Percentiles rank a stretch among this genome's conserved stretches.
phyloP scores from a whole-genome alignment of 192 early-diverging fungal genomes.

The Fimicolochytrium jonesii region DNA sequence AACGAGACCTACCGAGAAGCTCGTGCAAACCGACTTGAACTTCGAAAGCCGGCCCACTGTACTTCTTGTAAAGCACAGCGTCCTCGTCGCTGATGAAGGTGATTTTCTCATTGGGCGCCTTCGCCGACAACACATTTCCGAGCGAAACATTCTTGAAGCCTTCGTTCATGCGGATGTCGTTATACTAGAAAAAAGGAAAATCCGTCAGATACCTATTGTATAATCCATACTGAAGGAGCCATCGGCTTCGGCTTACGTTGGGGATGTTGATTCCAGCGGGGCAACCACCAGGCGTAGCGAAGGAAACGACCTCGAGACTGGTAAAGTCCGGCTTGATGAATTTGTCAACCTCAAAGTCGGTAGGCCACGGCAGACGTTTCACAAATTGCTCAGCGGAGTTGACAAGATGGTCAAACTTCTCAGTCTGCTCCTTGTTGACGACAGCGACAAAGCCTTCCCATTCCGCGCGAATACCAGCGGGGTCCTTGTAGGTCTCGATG shows the following conservation, averaged over 20 bases:
- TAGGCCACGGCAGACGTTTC: constrained; percentile 46
- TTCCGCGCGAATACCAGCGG: constrained; percentile 57
- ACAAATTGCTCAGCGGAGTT: constrained; percentile 46
- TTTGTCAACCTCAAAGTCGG: constrained; percentile 50
- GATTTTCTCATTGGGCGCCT: constrained; percentile 44
- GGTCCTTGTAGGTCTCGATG: constrained; percentile 61
- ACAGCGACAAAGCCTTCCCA: constrained; percentile 63
- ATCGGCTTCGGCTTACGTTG: constrained; percentile 15
- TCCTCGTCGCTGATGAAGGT: constrained; percentile 49
- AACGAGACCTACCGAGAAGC: constrained; percentile 29
- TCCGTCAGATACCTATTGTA: background rate
- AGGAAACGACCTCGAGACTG: constrained; percentile 52
- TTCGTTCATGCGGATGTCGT: constrained; percentile 35
- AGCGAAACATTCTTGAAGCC: constrained; percentile 63
- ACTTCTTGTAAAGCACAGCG: constrained; percentile 38
- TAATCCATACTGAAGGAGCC: background rate
- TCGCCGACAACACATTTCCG: constrained; percentile 52
- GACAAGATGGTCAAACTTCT: constrained; percentile 55
- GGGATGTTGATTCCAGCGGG: constrained; percentile 42
- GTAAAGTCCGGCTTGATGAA: constrained; percentile 59
- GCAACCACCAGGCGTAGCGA: constrained; percentile 47
- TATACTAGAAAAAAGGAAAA: constrained; percentile 16
- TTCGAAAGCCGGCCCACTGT: constrained; percentile 44
- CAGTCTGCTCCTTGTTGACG: constrained; percentile 57
- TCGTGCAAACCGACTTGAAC: constrained; percentile 62